phyloP scores from a whole-genome alignment of 768 basidiomycete genomes.

The Mycena albidolilacea region DNA sequence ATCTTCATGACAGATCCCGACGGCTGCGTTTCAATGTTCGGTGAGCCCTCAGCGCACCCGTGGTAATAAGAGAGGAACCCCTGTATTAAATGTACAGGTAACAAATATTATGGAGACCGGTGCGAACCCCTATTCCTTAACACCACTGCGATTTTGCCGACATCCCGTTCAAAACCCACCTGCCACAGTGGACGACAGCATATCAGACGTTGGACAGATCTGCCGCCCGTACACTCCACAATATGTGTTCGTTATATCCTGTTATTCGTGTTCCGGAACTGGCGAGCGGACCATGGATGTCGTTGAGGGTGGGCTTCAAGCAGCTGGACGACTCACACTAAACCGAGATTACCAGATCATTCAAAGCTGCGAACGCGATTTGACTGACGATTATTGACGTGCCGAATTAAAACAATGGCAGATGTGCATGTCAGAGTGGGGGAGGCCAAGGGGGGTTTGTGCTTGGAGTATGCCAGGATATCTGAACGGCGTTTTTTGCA shows the following conservation, averaged over 20 bases:
- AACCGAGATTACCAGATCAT: not conserved
- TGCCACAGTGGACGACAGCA: not conserved
- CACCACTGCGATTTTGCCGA: not conserved
- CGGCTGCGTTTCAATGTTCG: too few relatives aligned
- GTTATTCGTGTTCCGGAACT: not conserved
- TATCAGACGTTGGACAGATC: not conserved
- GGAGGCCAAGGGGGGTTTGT: not conserved
- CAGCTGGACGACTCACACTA: not conserved
- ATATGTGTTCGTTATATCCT: not conserved
- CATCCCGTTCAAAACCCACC: not conserved
- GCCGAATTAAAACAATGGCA: conserved; percentile 1
- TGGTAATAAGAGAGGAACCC: too few relatives aligned
- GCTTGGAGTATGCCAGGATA: not conserved
- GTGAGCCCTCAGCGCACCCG: too few relatives aligned
- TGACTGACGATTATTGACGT: not conserved
- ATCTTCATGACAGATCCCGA: too few relatives aligned
- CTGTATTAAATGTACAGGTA: too few relatives aligned
- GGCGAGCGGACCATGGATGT: not conserved
- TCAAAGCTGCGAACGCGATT: not conserved
- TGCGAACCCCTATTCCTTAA: too few relatives aligned
- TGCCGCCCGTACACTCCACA: not conserved
- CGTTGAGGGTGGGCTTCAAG: not conserved
- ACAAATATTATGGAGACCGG: too few relatives aligned
- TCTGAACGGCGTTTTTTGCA: not conserved
- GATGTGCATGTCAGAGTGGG: not conserved